Percentiles rank a stretch among this genome's conserved stretches.
phyloP scores from a whole-genome alignment of 352 stramenopile species.

The Phytophthora palmivora region DNA sequence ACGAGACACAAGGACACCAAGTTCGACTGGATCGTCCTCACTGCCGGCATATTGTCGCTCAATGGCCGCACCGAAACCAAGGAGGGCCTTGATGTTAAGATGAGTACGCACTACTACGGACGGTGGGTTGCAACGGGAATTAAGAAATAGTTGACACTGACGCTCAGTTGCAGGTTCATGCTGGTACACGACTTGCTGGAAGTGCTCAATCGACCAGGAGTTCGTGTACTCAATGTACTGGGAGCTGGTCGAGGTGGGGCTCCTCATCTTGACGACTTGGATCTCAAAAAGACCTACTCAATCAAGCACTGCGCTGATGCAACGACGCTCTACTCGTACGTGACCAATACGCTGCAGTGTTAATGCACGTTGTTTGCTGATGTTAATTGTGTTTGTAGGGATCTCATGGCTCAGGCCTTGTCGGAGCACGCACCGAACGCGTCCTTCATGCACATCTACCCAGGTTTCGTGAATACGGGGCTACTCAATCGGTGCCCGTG shows the following conservation, averaged over 20 bases:
- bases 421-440: constrained; percentile 34
- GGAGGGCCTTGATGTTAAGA: constrained; percentile 42
- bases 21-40: constrained; percentile 42
- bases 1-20: constrained; percentile 26
- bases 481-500: constrained; percentile 33
- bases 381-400: constrained; percentile 9
- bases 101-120: constrained; percentile 44
- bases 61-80: constrained; percentile 40
- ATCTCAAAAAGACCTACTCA: constrained; percentile 37
- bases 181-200: constrained; percentile 35
- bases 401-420: constrained; percentile 40
- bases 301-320: constrained; percentile 34
- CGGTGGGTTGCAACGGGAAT: constrained; percentile 9
- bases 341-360: neutral
- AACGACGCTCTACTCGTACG: constrained; percentile 42
- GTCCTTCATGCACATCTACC: constrained; percentile 44
- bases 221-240: constrained; percentile 39
- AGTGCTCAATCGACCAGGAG: constrained; percentile 25
- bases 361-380: no score
- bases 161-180: constrained; percentile 30
- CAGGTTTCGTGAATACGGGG: constrained; percentile 38
- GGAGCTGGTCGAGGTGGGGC: constrained; percentile 31
- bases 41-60: constrained; percentile 33
- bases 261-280: constrained; percentile 35
- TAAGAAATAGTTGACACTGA: neutral